Conservation (phyloP, 805 yeast species). For the Saccharomycopsis vini region DNA sequence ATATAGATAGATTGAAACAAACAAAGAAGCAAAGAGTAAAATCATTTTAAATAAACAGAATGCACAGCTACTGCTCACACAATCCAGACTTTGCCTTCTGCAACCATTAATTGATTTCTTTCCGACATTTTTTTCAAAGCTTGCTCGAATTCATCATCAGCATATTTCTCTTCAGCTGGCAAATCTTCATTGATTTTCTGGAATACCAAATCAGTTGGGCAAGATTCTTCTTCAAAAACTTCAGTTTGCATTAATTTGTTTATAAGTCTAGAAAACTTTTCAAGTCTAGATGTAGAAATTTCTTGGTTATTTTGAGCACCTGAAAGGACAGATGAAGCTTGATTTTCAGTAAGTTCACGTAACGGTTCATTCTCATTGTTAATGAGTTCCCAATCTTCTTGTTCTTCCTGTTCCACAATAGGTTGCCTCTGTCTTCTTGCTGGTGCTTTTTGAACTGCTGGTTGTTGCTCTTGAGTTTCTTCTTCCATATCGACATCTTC, state of each 20-base stretch:
- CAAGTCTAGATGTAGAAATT: constrained; percentile 43
- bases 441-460: neutral
- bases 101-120: constrained; percentile 38
- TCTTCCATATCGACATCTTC: constrained; percentile 4
- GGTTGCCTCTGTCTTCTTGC: too few species aligned
- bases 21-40: neutral
- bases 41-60: neutral
- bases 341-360: neutral
- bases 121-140: constrained; percentile 36
- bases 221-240: constrained; percentile 36
- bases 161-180: constrained; percentile 41
- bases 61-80: constrained; percentile 5
- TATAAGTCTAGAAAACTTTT: constrained; percentile 36
- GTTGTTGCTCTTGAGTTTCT: constrained; percentile 1
- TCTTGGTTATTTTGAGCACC: constrained; percentile 16
- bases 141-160: constrained; percentile 34
- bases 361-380: constrained; percentile 1
- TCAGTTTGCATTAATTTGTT: constrained; percentile 39
- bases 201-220: constrained; percentile 30
- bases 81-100: constrained; percentile 40
- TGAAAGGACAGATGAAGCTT: neutral
- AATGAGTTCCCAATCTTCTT: constrained; percentile 8
- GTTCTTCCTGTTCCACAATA: too few species aligned
- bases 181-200: constrained; percentile 35
- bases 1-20: neutral